Evolutionary conservation across 1,284 basidiomycete genomes (phyloP), one percentile per base, ranked within the genome.

Genomic region (Pisolithus thermaeus): DNA sequence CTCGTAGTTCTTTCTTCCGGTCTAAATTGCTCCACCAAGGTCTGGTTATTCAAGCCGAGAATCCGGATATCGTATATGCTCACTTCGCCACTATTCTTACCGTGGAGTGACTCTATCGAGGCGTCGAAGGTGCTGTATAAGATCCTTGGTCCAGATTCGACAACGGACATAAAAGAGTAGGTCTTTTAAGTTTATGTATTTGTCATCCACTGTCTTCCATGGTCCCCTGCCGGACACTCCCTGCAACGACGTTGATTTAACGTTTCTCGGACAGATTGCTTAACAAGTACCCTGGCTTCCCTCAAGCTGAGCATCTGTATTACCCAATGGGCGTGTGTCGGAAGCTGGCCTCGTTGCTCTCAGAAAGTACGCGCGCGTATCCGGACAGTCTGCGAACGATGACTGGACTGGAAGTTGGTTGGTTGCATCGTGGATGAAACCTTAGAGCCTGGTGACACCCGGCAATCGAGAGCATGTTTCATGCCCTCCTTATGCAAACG

Each of bases 21-120:
- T 8, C 36, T 30, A 47, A 22, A n/a, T 14, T 9, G 37, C 38
- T 20, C 23, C 32, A 50, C n/a, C 23, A 51, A 90, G 88, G 74
- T 93, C 11, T 95, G 92, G 92, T 66, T 95, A 20, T 95, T 96
- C 78, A 95, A 93, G 66, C 91, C 92, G 0, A 83, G 76, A 53
- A 82, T 95, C 58, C 80, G 80, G 11, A 69, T 95, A 27, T 79
- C 90, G 1, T 94, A 92, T 63, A 75, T 76, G 43, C 74, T 78
- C 4, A 71, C 77, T 6, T 70, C 70, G 16, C 73, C 77, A 20
- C 81, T 80, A 52, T 66, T 79, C 5, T 73, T 90, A 32, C 79
- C 84, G 7, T 80, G 80, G 64, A 78, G 70, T 47, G 84, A 76
- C 7, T 79, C 79, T 4, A 78, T 88, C 25, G 73, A 77, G 51